These are phyloP conservation scores for Oryza nivara DNA, from an alignment of 176 grass and related monocot genomes.

Conservation along the genomic window DNA sequence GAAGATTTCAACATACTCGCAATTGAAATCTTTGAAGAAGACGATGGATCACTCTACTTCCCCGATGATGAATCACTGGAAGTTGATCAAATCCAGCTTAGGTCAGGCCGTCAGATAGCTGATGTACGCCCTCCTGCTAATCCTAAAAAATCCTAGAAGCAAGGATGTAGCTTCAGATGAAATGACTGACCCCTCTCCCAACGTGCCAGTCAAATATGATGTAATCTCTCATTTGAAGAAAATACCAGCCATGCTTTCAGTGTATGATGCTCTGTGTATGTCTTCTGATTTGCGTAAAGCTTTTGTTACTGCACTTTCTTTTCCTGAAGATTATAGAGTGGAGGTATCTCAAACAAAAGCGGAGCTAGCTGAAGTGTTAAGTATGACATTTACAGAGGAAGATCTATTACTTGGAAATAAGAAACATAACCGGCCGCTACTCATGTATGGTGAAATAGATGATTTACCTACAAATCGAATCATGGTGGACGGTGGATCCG, in stretches of 20 bases:
- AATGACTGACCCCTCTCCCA: too few species aligned
- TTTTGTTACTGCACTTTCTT: not conserved
- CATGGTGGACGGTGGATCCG: not conserved
- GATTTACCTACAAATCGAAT: not conserved
- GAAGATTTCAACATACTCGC: too few species aligned
- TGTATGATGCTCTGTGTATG: slow-evolving; percentile 1
- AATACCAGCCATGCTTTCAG: slow-evolving; percentile 20
- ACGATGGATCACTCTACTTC: too few species aligned
- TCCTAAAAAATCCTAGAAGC: too few species aligned
- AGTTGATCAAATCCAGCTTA: too few species aligned
- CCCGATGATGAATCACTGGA: too few species aligned
- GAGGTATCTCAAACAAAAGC: not conserved
- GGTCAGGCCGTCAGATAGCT: too few species aligned
- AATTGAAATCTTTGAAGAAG: too few species aligned
- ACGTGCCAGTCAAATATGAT: too few species aligned
- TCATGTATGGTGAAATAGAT: slow-evolving; percentile 4
- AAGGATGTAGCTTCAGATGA: too few species aligned
- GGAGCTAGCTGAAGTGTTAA: not conserved
- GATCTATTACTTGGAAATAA: not conserved
- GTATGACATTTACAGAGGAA: not conserved
- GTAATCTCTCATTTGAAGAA: not conserved
- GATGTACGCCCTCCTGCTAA: too few species aligned
- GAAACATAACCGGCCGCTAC: not conserved
- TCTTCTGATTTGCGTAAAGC: not conserved
- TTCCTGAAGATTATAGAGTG: not conserved